phyloP scores from a whole-genome alignment of 257 asterid species.

The Solanum neorickii region DNA sequence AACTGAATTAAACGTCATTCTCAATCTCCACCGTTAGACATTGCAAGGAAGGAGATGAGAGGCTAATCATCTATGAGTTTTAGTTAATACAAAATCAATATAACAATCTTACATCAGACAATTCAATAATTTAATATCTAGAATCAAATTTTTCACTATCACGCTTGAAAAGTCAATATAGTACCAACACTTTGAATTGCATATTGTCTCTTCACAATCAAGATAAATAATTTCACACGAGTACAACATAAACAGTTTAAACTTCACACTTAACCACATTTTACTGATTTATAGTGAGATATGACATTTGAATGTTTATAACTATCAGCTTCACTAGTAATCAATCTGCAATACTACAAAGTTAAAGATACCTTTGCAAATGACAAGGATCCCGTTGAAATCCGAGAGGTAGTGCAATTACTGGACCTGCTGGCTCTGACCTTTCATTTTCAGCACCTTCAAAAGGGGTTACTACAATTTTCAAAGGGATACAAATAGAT shows the following conservation, averaged over 20 bases:
- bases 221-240: neutral
- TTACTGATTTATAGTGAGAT: neutral
- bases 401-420: conserved; percentile 60
- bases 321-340: neutral
- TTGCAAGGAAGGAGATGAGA: too few species aligned
- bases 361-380: conserved; percentile 53
- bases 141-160: neutral
- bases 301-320: neutral
- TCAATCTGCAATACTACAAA: neutral
- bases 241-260: neutral
- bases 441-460: conserved; percentile 75
- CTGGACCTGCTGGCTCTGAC: conserved; percentile 62
- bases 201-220: neutral
- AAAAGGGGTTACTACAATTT: conserved; percentile 26
- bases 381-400: conserved; percentile 85
- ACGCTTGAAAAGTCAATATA: neutral
- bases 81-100: neutral
- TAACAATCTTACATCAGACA: neutral
- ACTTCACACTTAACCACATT: neutral
- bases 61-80: too few species aligned
- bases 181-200: neutral
- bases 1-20: too few species aligned
- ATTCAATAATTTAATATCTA: neutral
- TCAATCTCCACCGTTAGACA: too few species aligned
- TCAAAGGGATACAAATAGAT: too few species aligned